These are phyloP conservation scores for Psilocybe cubensis DNA, from an alignment of 768 basidiomycete genomes.

Conservation along the genomic window DNA sequence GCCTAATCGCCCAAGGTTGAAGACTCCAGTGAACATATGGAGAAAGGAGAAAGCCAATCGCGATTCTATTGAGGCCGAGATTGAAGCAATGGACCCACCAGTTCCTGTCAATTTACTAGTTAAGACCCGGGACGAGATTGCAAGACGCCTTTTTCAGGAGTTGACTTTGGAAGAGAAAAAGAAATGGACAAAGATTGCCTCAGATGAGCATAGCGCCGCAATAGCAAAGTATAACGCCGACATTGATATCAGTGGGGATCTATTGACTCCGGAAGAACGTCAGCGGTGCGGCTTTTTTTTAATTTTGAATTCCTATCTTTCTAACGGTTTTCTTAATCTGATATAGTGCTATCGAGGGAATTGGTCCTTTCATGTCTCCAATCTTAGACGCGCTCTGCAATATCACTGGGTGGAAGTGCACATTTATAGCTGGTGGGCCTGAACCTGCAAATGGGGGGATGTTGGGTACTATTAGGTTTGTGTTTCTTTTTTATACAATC, in stretches of 20 bases:
- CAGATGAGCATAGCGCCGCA: neutral
- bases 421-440: constrained; percentile 8
- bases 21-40: constrained; percentile 2
- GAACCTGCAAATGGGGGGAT: constrained; percentile 10
- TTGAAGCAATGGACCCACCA: neutral
- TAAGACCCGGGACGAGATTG: neutral
- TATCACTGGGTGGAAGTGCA: constrained; percentile 1
- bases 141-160: neutral
- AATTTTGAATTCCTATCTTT: neutral
- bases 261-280: neutral
- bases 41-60: neutral
- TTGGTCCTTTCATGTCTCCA: constrained; percentile 1
- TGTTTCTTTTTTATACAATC: neutral
- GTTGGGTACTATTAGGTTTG: constrained; percentile 9
- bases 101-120: too few species aligned
- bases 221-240: neutral
- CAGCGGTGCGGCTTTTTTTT: neutral
- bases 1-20: neutral
- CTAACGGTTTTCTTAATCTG: neutral
- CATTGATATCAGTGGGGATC: neutral
- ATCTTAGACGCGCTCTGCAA: constrained; percentile 1
- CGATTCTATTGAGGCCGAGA: neutral
- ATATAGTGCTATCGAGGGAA: constrained; percentile 2
- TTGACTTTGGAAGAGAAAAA: neutral
- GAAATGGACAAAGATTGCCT: neutral